A percentile compares a stretch with the other conserved stretches of the same genome.
phyloP scores from a whole-genome alignment of 2,329 filamentous ascomycete genomes.

The Penicillium sumatraense region DNA sequence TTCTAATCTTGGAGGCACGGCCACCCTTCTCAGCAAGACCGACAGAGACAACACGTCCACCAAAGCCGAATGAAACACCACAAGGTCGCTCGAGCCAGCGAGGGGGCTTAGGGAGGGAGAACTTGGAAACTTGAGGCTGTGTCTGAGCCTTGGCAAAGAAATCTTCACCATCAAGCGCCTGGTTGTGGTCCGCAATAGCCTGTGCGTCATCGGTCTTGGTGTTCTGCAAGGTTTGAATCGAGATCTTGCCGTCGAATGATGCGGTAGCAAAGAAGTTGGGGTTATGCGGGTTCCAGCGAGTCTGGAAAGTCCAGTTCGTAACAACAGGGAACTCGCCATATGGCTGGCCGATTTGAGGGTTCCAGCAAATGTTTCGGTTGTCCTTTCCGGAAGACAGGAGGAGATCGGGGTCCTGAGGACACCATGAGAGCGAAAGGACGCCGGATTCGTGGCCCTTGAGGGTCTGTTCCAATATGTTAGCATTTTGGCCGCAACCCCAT shows the following conservation, averaged over 20 bases:
- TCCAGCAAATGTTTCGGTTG: conserved; percentile 94
- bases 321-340: conserved; percentile 95
- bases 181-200: conserved; percentile 64
- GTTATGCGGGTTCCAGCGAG: conserved; percentile 90
- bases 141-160: conserved; percentile 95
- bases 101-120: conserved; percentile 82
- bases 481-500: too few species aligned
- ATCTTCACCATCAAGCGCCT: conserved; percentile 83
- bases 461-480: conserved; percentile 53
- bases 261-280: conserved; percentile 91
- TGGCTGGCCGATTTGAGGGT: conserved; percentile 84
- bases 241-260: conserved; percentile 96
- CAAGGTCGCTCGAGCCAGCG: conserved; percentile 87
- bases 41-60: conserved; percentile 86
- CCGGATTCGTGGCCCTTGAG: conserved; percentile 93
- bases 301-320: conserved; percentile 99
- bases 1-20: conserved; percentile 74
- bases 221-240: conserved; percentile 90
- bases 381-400: conserved; percentile 95
- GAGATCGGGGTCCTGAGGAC: conserved; percentile 83
- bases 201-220: conserved; percentile 76
- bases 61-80: conserved; percentile 91
- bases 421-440: conserved; percentile 94
- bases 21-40: conserved; percentile 65
- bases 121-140: conserved; percentile 87